phyloP scores from a whole-genome alignment of 441 rosid genomes.

The Populus hybrid region DNA sequence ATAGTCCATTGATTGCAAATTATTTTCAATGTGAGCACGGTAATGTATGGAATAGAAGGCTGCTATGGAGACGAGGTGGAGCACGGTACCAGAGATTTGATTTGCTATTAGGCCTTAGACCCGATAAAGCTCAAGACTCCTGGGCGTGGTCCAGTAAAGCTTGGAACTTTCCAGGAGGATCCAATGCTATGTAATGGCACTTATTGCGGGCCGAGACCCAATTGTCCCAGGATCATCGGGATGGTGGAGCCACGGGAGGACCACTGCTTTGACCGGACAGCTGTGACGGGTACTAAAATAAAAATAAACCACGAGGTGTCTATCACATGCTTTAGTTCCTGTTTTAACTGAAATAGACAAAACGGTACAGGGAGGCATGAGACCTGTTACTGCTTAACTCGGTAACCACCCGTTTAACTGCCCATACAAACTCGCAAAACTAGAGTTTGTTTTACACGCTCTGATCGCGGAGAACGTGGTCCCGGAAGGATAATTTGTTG shows the following conservation, averaged over 20 bases:
- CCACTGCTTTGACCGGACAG: not conserved
- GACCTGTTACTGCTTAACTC: not conserved
- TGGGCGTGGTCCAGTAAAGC: not conserved
- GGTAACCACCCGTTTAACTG: not conserved
- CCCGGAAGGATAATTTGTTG: too few species aligned
- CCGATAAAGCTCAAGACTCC: not conserved
- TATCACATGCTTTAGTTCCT: not conserved
- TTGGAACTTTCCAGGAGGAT: not conserved
- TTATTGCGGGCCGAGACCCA: not conserved
- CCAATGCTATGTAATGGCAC: not conserved
- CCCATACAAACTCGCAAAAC: not conserved
- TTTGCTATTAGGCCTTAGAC: too few species aligned
- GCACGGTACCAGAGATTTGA: too few species aligned
- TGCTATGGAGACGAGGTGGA: too few species aligned
- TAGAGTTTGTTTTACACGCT: not conserved
- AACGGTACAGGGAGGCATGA: not conserved
- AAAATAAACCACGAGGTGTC: not conserved
- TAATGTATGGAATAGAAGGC: too few species aligned
- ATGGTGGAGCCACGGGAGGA: not conserved
- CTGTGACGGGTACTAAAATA: not conserved
- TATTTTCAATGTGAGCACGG: too few species aligned
- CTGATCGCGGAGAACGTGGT: not conserved
- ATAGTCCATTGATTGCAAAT: slow-evolving; percentile 49
- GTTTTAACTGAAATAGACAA: not conserved
- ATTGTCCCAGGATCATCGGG: not conserved